phyloP scores from a whole-genome alignment of 2,329 filamentous ascomycete species.

The Apiospora rasikravindrae region DNA sequence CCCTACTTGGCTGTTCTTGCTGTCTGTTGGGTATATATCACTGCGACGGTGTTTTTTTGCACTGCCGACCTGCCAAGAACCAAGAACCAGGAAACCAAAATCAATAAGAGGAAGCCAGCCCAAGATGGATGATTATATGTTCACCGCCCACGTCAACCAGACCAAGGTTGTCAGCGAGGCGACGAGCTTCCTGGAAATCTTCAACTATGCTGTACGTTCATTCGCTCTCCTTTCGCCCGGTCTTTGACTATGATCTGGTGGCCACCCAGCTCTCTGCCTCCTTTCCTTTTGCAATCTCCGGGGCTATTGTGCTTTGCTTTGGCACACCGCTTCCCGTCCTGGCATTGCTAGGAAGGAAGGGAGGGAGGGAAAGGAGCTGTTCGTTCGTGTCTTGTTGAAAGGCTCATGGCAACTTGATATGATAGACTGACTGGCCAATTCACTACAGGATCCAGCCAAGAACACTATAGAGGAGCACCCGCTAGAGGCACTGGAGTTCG shows the following conservation, averaged over 20 bases:
- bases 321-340: not conserved
- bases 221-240: conserved; percentile 23
- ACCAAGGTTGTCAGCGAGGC: conserved; percentile 56
- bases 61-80: not conserved
- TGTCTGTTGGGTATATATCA: not conserved
- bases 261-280: conserved; percentile 10
- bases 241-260: not conserved
- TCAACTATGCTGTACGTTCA: conserved; percentile 61
- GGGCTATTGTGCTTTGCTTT: not conserved
- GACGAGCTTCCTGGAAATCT: conserved; percentile 62
- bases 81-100: not conserved
- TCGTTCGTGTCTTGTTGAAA: not conserved
- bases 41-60: not conserved
- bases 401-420: conserved; percentile 18
- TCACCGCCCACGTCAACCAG: conserved; percentile 51
- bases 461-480: conserved; percentile 57
- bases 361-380: not conserved
- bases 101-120: not conserved
- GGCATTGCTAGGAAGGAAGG: not conserved
- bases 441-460: conserved; percentile 54
- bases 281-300: not conserved
- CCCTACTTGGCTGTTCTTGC: not conserved
- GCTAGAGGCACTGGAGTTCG: conserved; percentile 59
- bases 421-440: not conserved
- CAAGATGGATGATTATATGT: conserved; percentile 65